These are phyloP conservation scores for Aspergillus affinis DNA, from an alignment of 495 filamentous ascomycete genomes.

Conservation along the genomic window DNA sequence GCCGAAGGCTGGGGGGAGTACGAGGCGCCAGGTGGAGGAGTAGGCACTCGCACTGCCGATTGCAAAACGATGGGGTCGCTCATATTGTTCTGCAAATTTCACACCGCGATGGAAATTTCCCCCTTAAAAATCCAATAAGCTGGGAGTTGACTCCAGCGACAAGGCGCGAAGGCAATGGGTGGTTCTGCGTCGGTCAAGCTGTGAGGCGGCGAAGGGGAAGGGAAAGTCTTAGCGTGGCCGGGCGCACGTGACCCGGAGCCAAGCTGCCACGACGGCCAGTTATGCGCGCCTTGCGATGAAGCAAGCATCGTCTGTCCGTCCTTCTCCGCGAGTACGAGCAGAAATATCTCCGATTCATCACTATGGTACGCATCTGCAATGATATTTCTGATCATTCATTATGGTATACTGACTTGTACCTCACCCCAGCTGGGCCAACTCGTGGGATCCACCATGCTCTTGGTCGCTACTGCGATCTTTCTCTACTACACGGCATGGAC, in stretches of 20 bases:
- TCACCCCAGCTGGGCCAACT: slow-evolving; percentile 81
- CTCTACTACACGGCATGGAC: slow-evolving; percentile 99
- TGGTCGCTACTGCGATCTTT: slow-evolving; percentile 92
- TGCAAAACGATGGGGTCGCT: slow-evolving; percentile 54
- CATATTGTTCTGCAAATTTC: slow-evolving; percentile 31
- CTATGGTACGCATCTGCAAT: not conserved
- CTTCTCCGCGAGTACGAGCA: not conserved
- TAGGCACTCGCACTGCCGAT: slow-evolving; percentile 67
- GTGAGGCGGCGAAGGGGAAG: slow-evolving; percentile 27
- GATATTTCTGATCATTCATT: slow-evolving; percentile 5
- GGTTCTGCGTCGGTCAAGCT: slow-evolving; percentile 13
- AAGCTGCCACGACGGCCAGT: slow-evolving; percentile 14
- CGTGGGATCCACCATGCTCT: slow-evolving; percentile 95
- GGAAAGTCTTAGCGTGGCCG: slow-evolving; percentile 30
- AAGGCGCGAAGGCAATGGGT: slow-evolving; percentile 19
- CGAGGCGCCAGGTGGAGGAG: slow-evolving; percentile 57
- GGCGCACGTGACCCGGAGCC: slow-evolving; percentile 30
- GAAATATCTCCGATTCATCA: not conserved
- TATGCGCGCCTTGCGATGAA: not conserved
- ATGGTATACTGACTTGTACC: slow-evolving; percentile 9
- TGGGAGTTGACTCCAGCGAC: slow-evolving; percentile 6
- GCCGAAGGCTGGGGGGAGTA: slow-evolving; percentile 45
- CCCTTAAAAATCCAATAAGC: slow-evolving; percentile 7
- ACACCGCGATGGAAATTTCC: not conserved
- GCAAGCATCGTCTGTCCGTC: not conserved